Percentiles rank a stretch among this genome's conserved stretches.
phyloP scores from a whole-genome alignment of 305 asterid species.

The Withania somnifera region DNA sequence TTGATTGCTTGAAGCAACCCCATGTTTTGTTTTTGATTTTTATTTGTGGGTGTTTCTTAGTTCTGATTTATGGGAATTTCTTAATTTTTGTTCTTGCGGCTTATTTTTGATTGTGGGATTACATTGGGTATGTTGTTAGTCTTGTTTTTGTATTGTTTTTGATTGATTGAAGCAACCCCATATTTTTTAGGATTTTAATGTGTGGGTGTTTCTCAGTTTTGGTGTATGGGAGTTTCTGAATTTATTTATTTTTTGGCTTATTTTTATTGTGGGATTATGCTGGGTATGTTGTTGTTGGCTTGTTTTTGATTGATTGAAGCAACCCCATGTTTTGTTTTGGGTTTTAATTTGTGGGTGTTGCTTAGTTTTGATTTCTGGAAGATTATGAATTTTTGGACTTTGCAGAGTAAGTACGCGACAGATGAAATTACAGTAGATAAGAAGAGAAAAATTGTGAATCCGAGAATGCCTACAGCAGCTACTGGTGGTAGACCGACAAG shows the following conservation, averaged over 20 bases:
- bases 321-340: background rate
- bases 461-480: conserved; percentile 47
- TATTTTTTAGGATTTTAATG: too few species aligned
- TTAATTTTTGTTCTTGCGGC: too few species aligned
- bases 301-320: background rate
- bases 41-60: too few species aligned
- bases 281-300: background rate
- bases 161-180: too few species aligned
- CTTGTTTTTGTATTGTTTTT: too few species aligned
- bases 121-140: too few species aligned
- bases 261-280: too few species aligned
- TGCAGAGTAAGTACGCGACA: conserved; percentile 40
- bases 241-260: too few species aligned
- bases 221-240: background rate
- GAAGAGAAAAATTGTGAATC: conserved; percentile 49
- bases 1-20: background rate
- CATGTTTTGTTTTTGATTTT: background rate
- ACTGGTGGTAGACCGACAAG: conserved; percentile 34
- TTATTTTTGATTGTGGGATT: too few species aligned
- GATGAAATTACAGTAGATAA: conserved; percentile 58
- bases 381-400: background rate
- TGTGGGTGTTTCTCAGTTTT: background rate
- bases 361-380: too few species aligned
- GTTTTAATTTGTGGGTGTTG: background rate
- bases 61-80: too few species aligned